Conservation (phyloP, 2,329 filamentous ascomycete genomes). For the Septoria linicola region DNA sequence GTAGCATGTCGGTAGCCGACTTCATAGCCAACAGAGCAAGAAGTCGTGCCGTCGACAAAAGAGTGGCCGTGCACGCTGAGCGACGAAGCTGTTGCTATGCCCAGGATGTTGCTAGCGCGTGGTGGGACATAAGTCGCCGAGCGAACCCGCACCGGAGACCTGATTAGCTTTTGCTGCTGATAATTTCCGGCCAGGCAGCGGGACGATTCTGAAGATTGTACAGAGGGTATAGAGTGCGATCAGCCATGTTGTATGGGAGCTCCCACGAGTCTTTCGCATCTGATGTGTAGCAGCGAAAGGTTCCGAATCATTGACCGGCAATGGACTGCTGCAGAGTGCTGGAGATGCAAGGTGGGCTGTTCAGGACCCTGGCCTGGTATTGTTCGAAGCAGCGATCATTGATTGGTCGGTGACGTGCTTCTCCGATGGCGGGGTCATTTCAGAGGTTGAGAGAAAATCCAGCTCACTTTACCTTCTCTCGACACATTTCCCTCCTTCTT, state of each 20-base stretch:
- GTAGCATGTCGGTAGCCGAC: too few species aligned
- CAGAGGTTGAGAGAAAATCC: slow-evolving; percentile 1
- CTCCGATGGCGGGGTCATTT: slow-evolving; percentile 9
- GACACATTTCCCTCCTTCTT: background rate
- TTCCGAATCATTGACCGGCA: too few species aligned
- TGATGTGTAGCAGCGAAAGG: too few species aligned
- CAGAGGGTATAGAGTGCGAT: too few species aligned
- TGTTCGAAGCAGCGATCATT: slow-evolving; percentile 1
- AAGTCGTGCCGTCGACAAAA: too few species aligned
- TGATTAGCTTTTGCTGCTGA: background rate
- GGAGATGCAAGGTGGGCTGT: background rate
- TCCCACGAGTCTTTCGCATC: too few species aligned
- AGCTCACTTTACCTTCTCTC: background rate
- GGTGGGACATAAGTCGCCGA: slow-evolving; percentile 5
- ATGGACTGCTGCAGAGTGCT: background rate
- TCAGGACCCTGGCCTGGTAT: background rate
- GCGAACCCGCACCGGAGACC: background rate
- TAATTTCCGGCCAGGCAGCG: too few species aligned
- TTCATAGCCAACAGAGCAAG: too few species aligned
- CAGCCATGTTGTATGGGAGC: too few species aligned
- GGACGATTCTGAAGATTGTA: too few species aligned
- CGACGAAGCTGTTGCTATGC: background rate
- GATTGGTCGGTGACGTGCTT: slow-evolving; percentile 1
- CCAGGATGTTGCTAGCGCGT: background rate
- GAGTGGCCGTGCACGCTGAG: background rate